Evolutionary conservation across 1,284 basidiomycete species (phyloP), one percentile per base, ranked within the genome.

Genomic region (Blastosporella zonata): DNA sequence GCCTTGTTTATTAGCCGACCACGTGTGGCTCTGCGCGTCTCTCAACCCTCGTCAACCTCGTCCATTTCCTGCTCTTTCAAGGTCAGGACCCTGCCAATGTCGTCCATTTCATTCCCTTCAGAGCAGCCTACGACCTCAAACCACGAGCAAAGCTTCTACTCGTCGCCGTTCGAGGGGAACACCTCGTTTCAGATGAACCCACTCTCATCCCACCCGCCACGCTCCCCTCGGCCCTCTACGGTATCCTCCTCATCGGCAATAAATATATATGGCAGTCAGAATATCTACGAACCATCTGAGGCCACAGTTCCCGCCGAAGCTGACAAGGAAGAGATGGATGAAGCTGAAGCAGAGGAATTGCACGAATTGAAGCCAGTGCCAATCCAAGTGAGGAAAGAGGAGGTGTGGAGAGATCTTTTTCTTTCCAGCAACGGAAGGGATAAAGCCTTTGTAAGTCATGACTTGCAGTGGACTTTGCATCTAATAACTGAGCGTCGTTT

Each of bases 121-220:
- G 62, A 62, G 20, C 58, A 58, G 31, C 53, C 43, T 17, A 47
- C 52, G 42, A 55, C 61, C 23, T 59, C 67, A 22, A 48, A 48
- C 17, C 61, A 65, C 47, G 61, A 67, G 40, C 60, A 55, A 49
- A 64, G 65, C 44, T 75, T 67, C 54, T 79, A 70, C 55, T 58
- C 66, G 5, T 65, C 63, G 27, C 64, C 65, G 7, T 74, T 69
- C 51, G 70, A 68, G 46, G 67, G 73, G 35, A 71, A 65, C 41
- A 70, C 73, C 22, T 74, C 76, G 13, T 89, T 90, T 59, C 85
- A 86, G 57, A 84, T 89, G 76, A 90, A 90, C 61, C 87, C 87
- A 13, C 77, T 83, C 42, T 87, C 86, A 6, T 72, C 78, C 2
- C 87, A 87, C 62, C 87, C 87, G 0, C 87, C 87, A 17, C 77